Evolutionary conservation across 2,329 filamentous ascomycete genomes (phyloP).

Genomic region (Penicillium aurantiogriseum): DNA sequence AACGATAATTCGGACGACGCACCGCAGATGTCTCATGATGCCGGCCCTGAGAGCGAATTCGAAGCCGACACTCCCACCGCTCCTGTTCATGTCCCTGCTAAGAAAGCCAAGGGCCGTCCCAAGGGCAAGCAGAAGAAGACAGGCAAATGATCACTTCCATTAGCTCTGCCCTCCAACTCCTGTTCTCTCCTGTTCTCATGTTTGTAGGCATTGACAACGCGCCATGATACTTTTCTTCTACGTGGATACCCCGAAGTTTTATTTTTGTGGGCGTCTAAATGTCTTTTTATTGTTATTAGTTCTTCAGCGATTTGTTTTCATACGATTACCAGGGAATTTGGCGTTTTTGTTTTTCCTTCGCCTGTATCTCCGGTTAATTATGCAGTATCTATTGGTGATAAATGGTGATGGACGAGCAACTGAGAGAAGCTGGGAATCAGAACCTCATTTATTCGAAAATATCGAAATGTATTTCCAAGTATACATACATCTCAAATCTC

Average conservation of each 20-base stretch:
- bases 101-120: constrained; percentile 27
- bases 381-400: constrained; percentile 9
- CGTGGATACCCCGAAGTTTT: constrained; percentile 6
- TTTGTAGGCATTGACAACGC: constrained; percentile 14
- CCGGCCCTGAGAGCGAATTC: constrained; percentile 17
- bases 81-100: constrained; percentile 9
- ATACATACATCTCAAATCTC: constrained; percentile 45
- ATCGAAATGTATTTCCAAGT: constrained; percentile 1
- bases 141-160: constrained; percentile 14
- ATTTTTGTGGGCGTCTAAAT: not conserved
- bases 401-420: constrained; percentile 7
- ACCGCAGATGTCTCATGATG: constrained; percentile 5
- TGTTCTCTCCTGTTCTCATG: not conserved
- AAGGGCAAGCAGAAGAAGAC: constrained; percentile 39
- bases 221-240: constrained; percentile 21
- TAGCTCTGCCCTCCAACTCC: not conserved
- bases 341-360: not conserved
- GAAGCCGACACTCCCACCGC: constrained; percentile 14
- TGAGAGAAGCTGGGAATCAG: not conserved
- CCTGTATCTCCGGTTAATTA: constrained; percentile 4
- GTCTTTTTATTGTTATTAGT: constrained; percentile 11
- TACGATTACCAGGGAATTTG: constrained; percentile 5
- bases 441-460: constrained; percentile 1
- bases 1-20: constrained; percentile 22
- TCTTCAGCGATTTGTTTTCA: constrained; percentile 20